A percentile compares a stretch with the other conserved stretches of the same genome.
Conservation (phyloP, 169 alveolate species). For the Cryptosporidium ubiquitum region DNA sequence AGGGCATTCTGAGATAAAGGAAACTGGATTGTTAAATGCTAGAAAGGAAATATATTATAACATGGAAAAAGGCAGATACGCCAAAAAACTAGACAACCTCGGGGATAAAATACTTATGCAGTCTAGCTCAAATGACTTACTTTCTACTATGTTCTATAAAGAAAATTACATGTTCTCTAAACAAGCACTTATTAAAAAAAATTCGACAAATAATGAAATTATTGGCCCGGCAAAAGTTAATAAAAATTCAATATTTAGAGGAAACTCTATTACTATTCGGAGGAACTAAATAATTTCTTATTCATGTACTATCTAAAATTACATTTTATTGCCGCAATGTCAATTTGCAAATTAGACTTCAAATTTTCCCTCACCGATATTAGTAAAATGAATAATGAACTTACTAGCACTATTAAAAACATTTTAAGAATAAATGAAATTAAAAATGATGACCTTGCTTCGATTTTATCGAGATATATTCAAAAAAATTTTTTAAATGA, state of each 20-base stretch:
- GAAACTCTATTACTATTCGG: not conserved
- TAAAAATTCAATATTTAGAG: not conserved
- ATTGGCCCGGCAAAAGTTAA: not conserved
- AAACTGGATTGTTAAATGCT: conserved; percentile 20
- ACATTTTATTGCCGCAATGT: not conserved
- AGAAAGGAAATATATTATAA: not conserved
- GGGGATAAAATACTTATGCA: not conserved
- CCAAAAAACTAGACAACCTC: not conserved
- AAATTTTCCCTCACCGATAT: not conserved
- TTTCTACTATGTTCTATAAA: conserved; percentile 29
- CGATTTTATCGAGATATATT: conserved; percentile 6
- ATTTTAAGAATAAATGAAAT: conserved; percentile 7
- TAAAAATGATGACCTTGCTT: conserved; percentile 4
- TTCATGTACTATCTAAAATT: not conserved
- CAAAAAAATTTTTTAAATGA: not conserved
- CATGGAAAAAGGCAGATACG: not conserved
- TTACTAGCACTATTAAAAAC: conserved; percentile 2
- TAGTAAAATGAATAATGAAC: conserved; percentile 28
- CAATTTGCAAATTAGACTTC: not conserved
- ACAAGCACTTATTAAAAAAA: not conserved
- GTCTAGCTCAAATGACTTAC: conserved; percentile 53
- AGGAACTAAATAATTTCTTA: not conserved
- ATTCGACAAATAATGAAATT: not conserved
- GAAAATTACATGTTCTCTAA: not conserved
- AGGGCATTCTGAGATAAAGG: conserved; percentile 45